Conservation (phyloP, 805 yeast genomes). For the Cyberlindnera meyerae region DNA sequence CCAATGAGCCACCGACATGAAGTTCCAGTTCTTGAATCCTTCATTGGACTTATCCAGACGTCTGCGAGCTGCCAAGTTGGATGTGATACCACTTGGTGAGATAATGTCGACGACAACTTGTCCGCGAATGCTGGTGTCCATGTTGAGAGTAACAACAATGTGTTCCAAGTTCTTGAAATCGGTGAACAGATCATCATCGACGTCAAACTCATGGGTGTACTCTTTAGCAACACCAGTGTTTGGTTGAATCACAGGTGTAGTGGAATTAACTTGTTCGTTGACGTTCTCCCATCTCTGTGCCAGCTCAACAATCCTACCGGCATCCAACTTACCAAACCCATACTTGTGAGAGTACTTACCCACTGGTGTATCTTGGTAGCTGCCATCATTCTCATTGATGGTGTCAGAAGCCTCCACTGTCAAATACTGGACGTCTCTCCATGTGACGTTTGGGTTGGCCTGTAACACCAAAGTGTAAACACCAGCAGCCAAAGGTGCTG, state of each 20-base stretch:
- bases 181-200: conserved; percentile 42
- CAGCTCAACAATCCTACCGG: conserved; percentile 62
- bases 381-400: conserved; percentile 59
- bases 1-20: conserved; percentile 98
- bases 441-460: conserved; percentile 81
- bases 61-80: conserved; percentile 70
- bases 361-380: conserved; percentile 69
- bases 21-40: conserved; percentile 82
- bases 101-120: conserved; percentile 54
- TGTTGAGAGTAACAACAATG: conserved; percentile 73
- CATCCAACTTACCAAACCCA: conserved; percentile 92
- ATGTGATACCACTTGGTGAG: conserved; percentile 72
- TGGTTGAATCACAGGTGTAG: conserved; percentile 11
- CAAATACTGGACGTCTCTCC: conserved; percentile 93
- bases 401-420: conserved; percentile 67
- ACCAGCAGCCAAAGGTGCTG: conserved; percentile 99
- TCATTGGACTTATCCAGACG: conserved; percentile 45
- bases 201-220: conserved; percentile 35
- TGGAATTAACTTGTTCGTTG: conserved; percentile 83
- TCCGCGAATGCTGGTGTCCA: conserved; percentile 65
- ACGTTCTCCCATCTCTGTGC: conserved; percentile 79
- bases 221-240: conserved; percentile 11
- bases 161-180: conserved; percentile 80
- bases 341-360: conserved; percentile 73
- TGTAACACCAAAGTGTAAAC: conserved; percentile 76